Conservation (phyloP, 345 rosid genomes). For the Pseudoturritis turrita region DNA sequence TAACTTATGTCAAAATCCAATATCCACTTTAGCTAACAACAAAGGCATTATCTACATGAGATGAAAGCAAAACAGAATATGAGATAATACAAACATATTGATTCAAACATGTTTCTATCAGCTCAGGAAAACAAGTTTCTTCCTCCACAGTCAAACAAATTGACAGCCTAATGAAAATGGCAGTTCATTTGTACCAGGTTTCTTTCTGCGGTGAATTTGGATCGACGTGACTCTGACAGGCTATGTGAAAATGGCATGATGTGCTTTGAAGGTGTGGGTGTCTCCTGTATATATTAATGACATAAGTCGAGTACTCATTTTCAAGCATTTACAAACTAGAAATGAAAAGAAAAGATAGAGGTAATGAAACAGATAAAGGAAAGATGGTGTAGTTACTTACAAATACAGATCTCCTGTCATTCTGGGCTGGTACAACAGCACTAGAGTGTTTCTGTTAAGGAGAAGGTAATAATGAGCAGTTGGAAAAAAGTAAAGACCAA, state of each 20-base stretch:
- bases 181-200: slow-evolving; percentile 48
- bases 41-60: slow-evolving; percentile 5
- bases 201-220: slow-evolving; percentile 81
- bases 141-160: slow-evolving; percentile 1
- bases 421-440: slow-evolving; percentile 38
- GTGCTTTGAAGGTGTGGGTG: slow-evolving; percentile 88
- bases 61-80: slow-evolving; percentile 7
- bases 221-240: slow-evolving; percentile 70
- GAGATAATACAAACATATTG: slow-evolving; percentile 3
- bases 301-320: not conserved
- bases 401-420: slow-evolving; percentile 53
- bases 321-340: slow-evolving; percentile 4
- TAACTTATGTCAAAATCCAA: slow-evolving; percentile 5
- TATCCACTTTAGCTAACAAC: slow-evolving; percentile 3
- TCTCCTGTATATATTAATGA: slow-evolving; percentile 49
- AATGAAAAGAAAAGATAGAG: not conserved
- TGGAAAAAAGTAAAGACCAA: slow-evolving; percentile 1
- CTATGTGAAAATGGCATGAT: slow-evolving; percentile 60
- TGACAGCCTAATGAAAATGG: slow-evolving; percentile 19
- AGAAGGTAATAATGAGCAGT: slow-evolving; percentile 7
- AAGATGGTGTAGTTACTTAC: slow-evolving; percentile 46
- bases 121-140: not conserved
- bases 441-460: slow-evolving; percentile 54
- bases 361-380: not conserved
- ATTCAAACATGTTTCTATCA: not conserved